phyloP scores from a whole-genome alignment of 2,329 filamentous ascomycete species.

The Plectosphaerella sp. region DNA sequence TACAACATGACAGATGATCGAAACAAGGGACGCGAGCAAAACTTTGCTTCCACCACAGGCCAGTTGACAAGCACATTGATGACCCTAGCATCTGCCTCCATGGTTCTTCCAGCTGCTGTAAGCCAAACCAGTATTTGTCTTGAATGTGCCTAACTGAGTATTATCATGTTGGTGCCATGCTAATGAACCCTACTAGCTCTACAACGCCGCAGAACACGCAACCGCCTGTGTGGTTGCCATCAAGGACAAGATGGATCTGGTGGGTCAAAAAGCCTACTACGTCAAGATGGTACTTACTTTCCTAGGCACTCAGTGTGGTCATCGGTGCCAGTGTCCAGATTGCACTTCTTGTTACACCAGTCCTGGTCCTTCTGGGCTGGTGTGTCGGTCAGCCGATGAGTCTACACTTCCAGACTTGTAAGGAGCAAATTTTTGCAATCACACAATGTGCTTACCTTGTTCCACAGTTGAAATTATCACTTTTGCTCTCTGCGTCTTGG shows the following conservation, averaged over 20 bases:
- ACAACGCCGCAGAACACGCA: constrained; percentile 77
- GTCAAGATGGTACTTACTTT: too few species aligned
- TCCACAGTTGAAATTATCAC: too few species aligned
- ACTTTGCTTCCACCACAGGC: constrained; percentile 71
- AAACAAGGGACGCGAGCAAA: constrained; percentile 62
- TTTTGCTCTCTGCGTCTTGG: too few species aligned
- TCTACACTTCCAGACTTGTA: constrained; percentile 75
- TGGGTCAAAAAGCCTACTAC: constrained; percentile 33
- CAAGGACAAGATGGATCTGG: constrained; percentile 70
- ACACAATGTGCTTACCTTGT: too few species aligned
- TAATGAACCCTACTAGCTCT: constrained; percentile 41
- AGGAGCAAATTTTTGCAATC: constrained; percentile 33
- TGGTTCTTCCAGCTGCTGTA: constrained; percentile 73
- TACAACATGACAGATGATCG: constrained; percentile 50
- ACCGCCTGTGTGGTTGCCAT: constrained; percentile 75
- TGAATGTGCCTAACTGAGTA: too few species aligned
- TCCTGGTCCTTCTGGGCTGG: constrained; percentile 78
- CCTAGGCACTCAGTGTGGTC: constrained; percentile 48
- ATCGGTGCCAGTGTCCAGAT: constrained; percentile 82
- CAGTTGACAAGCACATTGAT: constrained; percentile 73
- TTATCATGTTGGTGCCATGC: too few species aligned
- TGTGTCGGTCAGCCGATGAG: constrained; percentile 68
- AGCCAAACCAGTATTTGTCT: constrained; percentile 12
- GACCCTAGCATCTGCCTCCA: constrained; percentile 71
- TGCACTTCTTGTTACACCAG: constrained; percentile 74